These are phyloP conservation scores for Solanum tarijense DNA, from an alignment of 257 asterid genomes.

Conservation along the genomic window DNA sequence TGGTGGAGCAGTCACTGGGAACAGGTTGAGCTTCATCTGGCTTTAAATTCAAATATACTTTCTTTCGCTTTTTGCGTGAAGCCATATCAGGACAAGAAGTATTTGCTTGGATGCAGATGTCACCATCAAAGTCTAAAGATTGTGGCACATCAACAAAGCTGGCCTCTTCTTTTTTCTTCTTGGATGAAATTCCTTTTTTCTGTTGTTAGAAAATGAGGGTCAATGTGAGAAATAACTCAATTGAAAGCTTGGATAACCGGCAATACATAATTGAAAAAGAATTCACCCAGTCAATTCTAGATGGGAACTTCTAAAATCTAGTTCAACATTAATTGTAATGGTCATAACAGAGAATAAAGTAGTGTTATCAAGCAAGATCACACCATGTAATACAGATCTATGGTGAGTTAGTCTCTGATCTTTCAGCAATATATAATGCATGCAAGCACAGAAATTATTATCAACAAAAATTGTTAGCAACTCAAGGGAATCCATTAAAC, in stretches of 20 bases:
- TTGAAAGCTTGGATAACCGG: neutral
- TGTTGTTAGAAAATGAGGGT: constrained; percentile 19
- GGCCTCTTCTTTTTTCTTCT: constrained; percentile 24
- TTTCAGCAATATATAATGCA: neutral
- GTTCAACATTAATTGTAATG: neutral
- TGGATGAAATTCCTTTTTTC: constrained; percentile 56
- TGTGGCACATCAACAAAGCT: constrained; percentile 13
- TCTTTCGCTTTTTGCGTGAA: constrained; percentile 27
- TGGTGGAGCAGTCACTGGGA: neutral
- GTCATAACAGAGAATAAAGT: neutral
- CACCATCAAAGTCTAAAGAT: constrained; percentile 1
- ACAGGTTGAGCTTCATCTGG: constrained; percentile 3
- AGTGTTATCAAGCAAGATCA: neutral
- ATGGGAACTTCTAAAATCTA: neutral
- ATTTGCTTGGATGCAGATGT: neutral
- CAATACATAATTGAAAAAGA: neutral
- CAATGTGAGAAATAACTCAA: neutral
- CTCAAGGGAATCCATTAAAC: neutral
- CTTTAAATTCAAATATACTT: neutral
- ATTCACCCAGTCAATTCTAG: neutral
- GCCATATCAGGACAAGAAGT: constrained; percentile 16
- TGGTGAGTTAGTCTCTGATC: neutral
- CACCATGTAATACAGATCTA: neutral
- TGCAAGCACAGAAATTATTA: neutral
- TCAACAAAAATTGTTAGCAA: neutral